phyloP scores from a whole-genome alignment of 768 basidiomycete genomes.

The Suillus fuscotomentosus region DNA sequence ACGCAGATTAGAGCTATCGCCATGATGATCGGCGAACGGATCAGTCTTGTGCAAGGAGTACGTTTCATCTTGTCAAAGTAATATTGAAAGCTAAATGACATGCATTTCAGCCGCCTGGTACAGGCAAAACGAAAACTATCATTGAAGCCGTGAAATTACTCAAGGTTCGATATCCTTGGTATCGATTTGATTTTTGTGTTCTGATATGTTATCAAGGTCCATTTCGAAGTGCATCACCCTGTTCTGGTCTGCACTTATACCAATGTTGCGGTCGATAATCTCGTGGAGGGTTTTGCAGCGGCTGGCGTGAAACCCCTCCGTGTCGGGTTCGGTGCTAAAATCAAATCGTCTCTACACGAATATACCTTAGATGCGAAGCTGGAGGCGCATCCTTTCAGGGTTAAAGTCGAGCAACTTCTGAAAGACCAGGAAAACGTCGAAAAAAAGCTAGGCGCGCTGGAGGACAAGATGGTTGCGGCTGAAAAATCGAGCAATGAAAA shows the following conservation, averaged over 20 bases:
- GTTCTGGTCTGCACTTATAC: conserved; percentile 93
- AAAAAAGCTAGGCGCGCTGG: conserved; percentile 25
- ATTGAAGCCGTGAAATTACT: conserved; percentile 80
- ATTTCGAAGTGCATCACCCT: conserved; percentile 82
- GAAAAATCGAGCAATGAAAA: conserved; percentile 20
- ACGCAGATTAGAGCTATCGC: conserved; percentile 85
- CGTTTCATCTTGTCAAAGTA: conserved; percentile 23
- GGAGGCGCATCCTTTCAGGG: conserved; percentile 54
- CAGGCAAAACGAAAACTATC: conserved; percentile 91
- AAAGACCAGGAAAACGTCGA: conserved; percentile 36
- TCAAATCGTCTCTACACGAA: conserved; percentile 51
- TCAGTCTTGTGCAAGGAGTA: conserved; percentile 88
- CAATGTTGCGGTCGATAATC: conserved; percentile 90
- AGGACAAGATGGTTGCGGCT: conserved; percentile 19
- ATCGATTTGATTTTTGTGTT: background rate
- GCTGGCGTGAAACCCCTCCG: conserved; percentile 73
- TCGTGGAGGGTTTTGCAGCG: conserved; percentile 69
- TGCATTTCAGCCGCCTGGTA: conserved; percentile 72
- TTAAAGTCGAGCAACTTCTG: conserved; percentile 39
- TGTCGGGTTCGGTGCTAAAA: conserved; percentile 62
- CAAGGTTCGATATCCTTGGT: conserved; percentile 45
- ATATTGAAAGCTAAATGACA: background rate
- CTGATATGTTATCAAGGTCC: conserved; percentile 39
- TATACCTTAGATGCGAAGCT: conserved; percentile 67
- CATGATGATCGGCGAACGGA: conserved; percentile 76